Evolutionary conservation across 352 stramenopile species (phyloP).

Genomic region (Phytophthora constricta): DNA sequence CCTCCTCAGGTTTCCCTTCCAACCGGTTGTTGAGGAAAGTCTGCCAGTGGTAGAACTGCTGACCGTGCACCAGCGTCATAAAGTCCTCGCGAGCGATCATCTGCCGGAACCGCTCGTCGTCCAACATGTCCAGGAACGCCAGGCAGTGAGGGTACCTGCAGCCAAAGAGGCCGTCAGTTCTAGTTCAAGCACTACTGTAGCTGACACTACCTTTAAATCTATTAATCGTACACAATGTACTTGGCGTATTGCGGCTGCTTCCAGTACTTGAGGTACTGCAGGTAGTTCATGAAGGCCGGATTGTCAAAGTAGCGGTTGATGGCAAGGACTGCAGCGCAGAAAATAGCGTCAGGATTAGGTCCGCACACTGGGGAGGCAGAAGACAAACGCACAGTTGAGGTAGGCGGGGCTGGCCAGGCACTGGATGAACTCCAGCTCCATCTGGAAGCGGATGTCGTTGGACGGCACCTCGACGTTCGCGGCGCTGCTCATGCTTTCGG

Average conservation of each 20-base stretch:
- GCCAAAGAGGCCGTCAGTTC: too few species aligned
- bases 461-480: slow-evolving; percentile 70
- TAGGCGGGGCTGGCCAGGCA: slow-evolving; percentile 90
- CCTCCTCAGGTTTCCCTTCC: slow-evolving; percentile 45
- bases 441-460: slow-evolving; percentile 92
- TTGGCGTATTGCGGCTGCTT: slow-evolving; percentile 92
- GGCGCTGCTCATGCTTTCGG: slow-evolving; percentile 16
- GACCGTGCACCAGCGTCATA: slow-evolving; percentile 85
- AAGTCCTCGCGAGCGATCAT: slow-evolving; percentile 90
- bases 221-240: slow-evolving; percentile 81
- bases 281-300: slow-evolving; percentile 89
- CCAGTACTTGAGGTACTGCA: slow-evolving; percentile 94
- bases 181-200: neutral
- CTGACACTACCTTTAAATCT: neutral
- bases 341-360: slow-evolving; percentile 1
- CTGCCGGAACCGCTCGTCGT: slow-evolving; percentile 88
- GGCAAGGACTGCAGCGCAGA: slow-evolving; percentile 69
- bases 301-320: slow-evolving; percentile 94
- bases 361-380: neutral
- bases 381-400: slow-evolving; percentile 77
- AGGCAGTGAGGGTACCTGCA: slow-evolving; percentile 84
- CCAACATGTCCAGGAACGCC: slow-evolving; percentile 90
- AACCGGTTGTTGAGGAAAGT: slow-evolving; percentile 86
- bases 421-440: slow-evolving; percentile 94
- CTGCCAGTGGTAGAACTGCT: slow-evolving; percentile 92